Conservation (phyloP, 1,284 basidiomycete genomes). For the Hypsizygus ulmarius region DNA sequence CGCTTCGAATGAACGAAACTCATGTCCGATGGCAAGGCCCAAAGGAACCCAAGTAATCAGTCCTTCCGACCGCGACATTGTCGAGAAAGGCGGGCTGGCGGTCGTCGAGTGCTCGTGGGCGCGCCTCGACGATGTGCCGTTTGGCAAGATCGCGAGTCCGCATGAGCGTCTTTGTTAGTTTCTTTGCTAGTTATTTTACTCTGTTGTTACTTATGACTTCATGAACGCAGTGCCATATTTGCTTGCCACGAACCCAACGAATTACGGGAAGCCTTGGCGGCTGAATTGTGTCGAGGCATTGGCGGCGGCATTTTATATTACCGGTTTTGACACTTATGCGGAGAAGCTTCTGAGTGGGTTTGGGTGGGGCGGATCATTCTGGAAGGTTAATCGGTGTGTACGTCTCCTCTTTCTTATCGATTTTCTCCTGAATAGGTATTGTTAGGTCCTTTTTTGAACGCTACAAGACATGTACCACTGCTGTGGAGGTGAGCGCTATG, state of each 20-base stretch:
- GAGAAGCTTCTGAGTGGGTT: constrained; percentile 76
- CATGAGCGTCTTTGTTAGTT: constrained; percentile 85
- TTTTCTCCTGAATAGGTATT: constrained; percentile 1
- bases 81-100: constrained; percentile 78
- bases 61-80: constrained; percentile 82
- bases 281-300: constrained; percentile 92
- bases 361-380: constrained; percentile 87
- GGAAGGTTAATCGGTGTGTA: constrained; percentile 74
- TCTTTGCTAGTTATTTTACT: not conserved
- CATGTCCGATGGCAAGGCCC: constrained; percentile 55
- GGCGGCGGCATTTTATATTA: constrained; percentile 90
- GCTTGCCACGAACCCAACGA: constrained; percentile 89
- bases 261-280: constrained; percentile 93
- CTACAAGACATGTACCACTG: constrained; percentile 69
- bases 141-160: constrained; percentile 89
- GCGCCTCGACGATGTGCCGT: constrained; percentile 90
- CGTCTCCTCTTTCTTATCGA: not conserved
- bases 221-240: constrained; percentile 80
- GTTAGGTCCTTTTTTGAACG: constrained; percentile 61
- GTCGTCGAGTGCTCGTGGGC: constrained; percentile 99
- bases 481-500: constrained; percentile 61
- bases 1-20: not conserved
- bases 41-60: constrained; percentile 82
- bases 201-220: not conserved
- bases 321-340: constrained; percentile 79